Percentiles rank a stretch among this genome's conserved stretches.
These are phyloP conservation scores for Alternaria brassicae DNA, from an alignment of 2,329 filamentous ascomycete genomes.

Conservation along the genomic window DNA sequence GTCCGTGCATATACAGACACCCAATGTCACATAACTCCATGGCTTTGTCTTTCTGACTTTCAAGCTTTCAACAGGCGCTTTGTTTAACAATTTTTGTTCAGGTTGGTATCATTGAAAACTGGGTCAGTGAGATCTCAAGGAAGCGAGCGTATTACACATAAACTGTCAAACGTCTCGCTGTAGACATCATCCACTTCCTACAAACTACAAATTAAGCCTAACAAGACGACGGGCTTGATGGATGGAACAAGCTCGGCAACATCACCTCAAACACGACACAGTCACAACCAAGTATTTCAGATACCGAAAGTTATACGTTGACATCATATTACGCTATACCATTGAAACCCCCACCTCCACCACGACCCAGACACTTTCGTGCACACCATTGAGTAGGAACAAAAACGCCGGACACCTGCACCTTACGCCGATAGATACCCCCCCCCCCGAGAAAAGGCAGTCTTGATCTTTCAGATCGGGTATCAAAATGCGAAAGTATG, in stretches of 20 bases:
- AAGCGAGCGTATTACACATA: too few relatives aligned
- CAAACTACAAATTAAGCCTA: too few relatives aligned
- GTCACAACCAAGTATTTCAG: background rate
- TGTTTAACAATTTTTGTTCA: too few relatives aligned
- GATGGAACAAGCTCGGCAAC: background rate
- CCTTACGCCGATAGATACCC: background rate
- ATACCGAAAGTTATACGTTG: background rate
- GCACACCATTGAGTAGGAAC: background rate
- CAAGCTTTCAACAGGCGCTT: background rate
- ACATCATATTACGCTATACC: background rate
- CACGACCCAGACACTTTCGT: background rate
- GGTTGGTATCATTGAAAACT: too few relatives aligned
- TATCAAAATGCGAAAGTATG: slow-evolving; percentile 11
- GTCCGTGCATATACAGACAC: background rate
- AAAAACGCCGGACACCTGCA: background rate
- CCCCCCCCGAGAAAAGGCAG: background rate
- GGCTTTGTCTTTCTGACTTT: background rate
- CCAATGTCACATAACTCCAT: background rate
- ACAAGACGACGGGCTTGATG: too few relatives aligned
- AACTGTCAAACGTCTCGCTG: too few relatives aligned
- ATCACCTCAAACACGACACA: background rate
- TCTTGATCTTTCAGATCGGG: slow-evolving; percentile 16
- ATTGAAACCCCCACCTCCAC: background rate
- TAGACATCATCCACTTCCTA: too few relatives aligned
- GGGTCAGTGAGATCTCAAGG: background rate